Evolutionary conservation across 2,329 filamentous ascomycete genomes (phyloP).

Genomic region (Chaetomiaceae sp.): DNA sequence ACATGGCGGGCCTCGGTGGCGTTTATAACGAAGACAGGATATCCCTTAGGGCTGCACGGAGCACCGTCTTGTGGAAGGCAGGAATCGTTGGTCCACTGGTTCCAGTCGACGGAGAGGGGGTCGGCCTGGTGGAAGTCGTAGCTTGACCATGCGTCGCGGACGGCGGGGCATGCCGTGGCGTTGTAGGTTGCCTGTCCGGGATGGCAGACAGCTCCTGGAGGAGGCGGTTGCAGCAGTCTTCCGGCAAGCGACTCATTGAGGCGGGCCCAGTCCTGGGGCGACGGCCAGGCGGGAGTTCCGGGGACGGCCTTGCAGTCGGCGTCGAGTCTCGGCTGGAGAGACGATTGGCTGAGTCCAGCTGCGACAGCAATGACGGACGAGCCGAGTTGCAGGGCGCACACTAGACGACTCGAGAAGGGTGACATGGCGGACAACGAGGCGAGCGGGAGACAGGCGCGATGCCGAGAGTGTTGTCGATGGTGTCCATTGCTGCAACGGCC

Average conservation of each 20-base stretch:
- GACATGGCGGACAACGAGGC: neutral
- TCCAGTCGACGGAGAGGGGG: constrained; percentile 38
- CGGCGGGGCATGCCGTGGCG: constrained; percentile 17
- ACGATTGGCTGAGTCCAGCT: neutral
- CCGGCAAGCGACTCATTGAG: constrained; percentile 44
- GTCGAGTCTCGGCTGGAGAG: neutral
- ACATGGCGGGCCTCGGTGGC: constrained; percentile 30
- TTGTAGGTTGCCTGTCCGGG: constrained; percentile 25
- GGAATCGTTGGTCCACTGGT: constrained; percentile 38
- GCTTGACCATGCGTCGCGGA: constrained; percentile 21
- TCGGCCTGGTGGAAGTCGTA: constrained; percentile 36
- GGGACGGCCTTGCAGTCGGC: constrained; percentile 24
- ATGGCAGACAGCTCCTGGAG: constrained; percentile 45
- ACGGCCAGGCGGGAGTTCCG: constrained; percentile 44
- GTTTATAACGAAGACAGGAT: constrained; percentile 35
- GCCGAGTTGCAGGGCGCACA: constrained; percentile 8
- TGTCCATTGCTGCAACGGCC: neutral
- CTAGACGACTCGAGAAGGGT: neutral
- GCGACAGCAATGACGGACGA: constrained; percentile 2
- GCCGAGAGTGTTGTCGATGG: too few species aligned
- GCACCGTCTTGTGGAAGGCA: constrained; percentile 33
- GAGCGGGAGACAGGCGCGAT: neutral
- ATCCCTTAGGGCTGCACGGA: constrained; percentile 36
- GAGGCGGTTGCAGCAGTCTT: constrained; percentile 38
- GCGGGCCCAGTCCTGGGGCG: constrained; percentile 38